Base-by-base conservation (phyloP, 2,329 filamentous ascomycete genomes). In the Rachicladosporium sp. region DNA sequence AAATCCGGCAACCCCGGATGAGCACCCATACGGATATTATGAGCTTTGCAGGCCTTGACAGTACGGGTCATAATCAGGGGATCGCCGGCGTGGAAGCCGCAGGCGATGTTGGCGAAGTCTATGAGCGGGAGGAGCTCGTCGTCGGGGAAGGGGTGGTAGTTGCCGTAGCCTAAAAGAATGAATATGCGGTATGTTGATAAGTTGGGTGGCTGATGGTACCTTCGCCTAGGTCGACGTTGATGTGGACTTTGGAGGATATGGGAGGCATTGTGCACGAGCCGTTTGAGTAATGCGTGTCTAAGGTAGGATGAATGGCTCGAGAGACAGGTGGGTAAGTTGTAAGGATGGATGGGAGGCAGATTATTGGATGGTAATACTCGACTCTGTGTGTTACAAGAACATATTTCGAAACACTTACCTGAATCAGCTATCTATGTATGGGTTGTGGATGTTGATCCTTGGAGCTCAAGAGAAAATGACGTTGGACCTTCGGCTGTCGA, bases 1-100 rank as follows among this genome's bases (percentile, higher is more conserved):
- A 78, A 64, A 52, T 81, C 77, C n/a, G 73, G 75, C 1, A 80
- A 62, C 2, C 76, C 75, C 0, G 77, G 77, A 48, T 82, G 77
- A 0, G 78, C 77, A 6, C 77, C 77, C 4, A 73, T 60, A 36
- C 64, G 65, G 43, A 80, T 67, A 41, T 65, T 64, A 55, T 76
- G 68, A 32, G 66, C 53, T 56, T 78, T 79, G 58, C 73, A 76
- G 11, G 69, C 61, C 7, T 60, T 62, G 9, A 80, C 69, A 0
- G 75, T 80, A 40, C 73, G 63, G 35, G 69, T 60, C 76, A 80
- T 81, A 40, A 78, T 76, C n/a, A 73, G 51, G 0, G 76, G 76
- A 44, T 81, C 77, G 31, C 74, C 71, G 27, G 50, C 52, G 37
- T 56, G 52, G 32, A 53, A 52, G 35, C 61, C 59, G 50, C 74